Evolutionary conservation across 1,284 basidiomycete species (phyloP).

Genomic region (Malassezia globosa): DNA sequence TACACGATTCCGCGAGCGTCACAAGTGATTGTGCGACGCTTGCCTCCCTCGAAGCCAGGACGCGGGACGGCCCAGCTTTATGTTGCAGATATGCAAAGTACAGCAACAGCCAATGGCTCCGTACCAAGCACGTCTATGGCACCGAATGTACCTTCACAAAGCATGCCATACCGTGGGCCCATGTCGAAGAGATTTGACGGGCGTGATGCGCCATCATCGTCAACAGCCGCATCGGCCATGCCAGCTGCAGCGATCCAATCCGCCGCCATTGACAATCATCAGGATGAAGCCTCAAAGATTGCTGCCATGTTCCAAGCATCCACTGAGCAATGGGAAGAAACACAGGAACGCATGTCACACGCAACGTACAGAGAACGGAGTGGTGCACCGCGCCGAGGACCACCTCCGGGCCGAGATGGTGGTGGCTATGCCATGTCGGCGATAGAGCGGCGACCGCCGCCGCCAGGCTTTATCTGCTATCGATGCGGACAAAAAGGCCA

Average conservation of each 20-base stretch:
- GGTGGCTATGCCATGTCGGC: slow-evolving; percentile 39
- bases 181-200: slow-evolving; percentile 85
- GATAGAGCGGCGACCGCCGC: slow-evolving; percentile 29
- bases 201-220: slow-evolving; percentile 54
- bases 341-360: slow-evolving; percentile 90
- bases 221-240: background rate
- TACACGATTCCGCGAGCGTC: slow-evolving; percentile 85
- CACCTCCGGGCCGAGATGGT: slow-evolving; percentile 25
- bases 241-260: background rate
- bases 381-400: slow-evolving; percentile 32
- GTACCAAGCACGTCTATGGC: slow-evolving; percentile 8
- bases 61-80: slow-evolving; percentile 84
- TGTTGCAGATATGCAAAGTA: slow-evolving; percentile 51
- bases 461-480: slow-evolving; percentile 90
- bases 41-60: slow-evolving; percentile 74
- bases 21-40: slow-evolving; percentile 79
- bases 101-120: slow-evolving; percentile 13
- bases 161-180: slow-evolving; percentile 29
- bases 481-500: slow-evolving; percentile 88
- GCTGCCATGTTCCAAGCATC: slow-evolving; percentile 89
- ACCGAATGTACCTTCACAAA: slow-evolving; percentile 14
- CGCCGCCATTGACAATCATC: slow-evolving; percentile 7
- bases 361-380: slow-evolving; percentile 39
- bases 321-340: slow-evolving; percentile 83
- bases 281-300: slow-evolving; percentile 51